Conservation (phyloP, 495 filamentous ascomycete species). For the Neurospora sp. region DNA sequence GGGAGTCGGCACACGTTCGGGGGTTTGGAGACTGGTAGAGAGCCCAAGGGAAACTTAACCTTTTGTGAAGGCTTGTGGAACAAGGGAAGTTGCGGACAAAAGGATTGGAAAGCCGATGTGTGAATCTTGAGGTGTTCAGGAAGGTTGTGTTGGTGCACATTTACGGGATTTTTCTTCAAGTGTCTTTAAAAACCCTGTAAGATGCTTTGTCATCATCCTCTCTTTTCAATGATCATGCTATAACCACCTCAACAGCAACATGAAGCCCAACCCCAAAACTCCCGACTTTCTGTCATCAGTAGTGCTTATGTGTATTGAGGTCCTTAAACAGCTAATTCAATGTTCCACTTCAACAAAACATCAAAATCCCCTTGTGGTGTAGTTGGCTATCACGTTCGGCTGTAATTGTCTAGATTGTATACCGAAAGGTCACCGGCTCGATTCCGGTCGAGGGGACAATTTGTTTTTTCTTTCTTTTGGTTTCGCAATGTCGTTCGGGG, state of each 20-base stretch:
- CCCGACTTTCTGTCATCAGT: background rate
- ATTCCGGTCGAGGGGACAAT: background rate
- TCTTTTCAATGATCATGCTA: background rate
- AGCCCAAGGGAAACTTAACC: background rate
- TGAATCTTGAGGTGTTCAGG: background rate
- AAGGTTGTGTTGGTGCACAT: background rate
- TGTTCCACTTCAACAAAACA: background rate
- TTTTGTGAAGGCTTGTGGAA: background rate
- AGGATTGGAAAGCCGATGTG: background rate
- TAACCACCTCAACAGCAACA: background rate
- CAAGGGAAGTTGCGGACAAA: background rate
- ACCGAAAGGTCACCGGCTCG: background rate
- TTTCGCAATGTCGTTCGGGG: background rate
- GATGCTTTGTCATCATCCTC: no score
- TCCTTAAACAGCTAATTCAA: background rate
- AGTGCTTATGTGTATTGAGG: background rate
- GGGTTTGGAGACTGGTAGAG: background rate
- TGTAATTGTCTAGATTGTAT: no score
- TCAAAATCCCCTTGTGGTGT: background rate
- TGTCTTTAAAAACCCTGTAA: background rate
- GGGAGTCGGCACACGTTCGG: background rate
- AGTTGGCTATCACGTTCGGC: background rate
- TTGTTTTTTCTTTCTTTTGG: background rate
- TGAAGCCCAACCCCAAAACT: background rate
- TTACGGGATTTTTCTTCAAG: background rate